phyloP scores from a whole-genome alignment of 768 basidiomycete species.

The Leucocoprinus leucothites region DNA sequence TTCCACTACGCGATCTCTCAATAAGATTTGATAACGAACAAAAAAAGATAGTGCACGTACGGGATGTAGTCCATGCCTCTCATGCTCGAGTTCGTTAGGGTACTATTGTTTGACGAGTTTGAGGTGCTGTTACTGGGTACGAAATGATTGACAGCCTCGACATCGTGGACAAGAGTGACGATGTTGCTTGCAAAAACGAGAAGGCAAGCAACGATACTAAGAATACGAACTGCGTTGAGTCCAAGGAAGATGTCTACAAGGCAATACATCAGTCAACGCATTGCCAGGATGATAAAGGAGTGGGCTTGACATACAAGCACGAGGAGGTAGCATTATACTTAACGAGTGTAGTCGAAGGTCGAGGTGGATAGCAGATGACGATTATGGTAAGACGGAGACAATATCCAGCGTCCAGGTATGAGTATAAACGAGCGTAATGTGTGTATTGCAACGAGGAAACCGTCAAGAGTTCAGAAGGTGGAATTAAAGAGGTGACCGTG shows the following conservation, averaged over 20 bases:
- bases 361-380: not conserved
- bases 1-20: slow-evolving; percentile 38
- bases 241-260: slow-evolving; percentile 62
- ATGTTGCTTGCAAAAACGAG: slow-evolving; percentile 82
- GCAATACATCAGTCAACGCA: not conserved
- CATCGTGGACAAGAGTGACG: slow-evolving; percentile 67
- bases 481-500: not conserved
- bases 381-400: too few species aligned
- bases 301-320: slow-evolving; percentile 28
- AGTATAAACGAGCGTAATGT: not conserved
- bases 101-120: not conserved
- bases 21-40: not conserved
- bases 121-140: slow-evolving; percentile 32
- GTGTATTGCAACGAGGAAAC: slow-evolving; percentile 3
- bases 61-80: slow-evolving; percentile 74
- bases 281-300: not conserved
- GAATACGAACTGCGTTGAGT: slow-evolving; percentile 72
- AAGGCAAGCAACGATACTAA: slow-evolving; percentile 77
- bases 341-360: not conserved
- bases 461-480: slow-evolving; percentile 2
- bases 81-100: slow-evolving; percentile 18
- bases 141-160: slow-evolving; percentile 72
- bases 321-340: slow-evolving; percentile 32
- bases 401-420: not conserved
- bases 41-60: slow-evolving; percentile 34